Evolutionary conservation across 345 rosid genomes (phyloP), one percentile per base, ranked within the genome.

Genomic region (Populus alba): DNA sequence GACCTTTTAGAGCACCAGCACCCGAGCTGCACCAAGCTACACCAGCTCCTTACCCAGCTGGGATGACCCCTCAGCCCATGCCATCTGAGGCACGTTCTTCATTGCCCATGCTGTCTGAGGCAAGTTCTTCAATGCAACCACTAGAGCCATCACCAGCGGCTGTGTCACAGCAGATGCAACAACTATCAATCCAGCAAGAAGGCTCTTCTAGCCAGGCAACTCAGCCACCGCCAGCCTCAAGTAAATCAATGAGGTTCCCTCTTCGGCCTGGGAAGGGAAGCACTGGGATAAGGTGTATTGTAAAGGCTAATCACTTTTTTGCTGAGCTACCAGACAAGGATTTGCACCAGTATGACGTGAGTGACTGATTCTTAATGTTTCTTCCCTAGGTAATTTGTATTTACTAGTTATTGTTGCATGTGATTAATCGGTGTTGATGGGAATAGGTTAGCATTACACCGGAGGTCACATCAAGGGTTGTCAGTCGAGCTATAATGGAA

Each of bases 11-110:
- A 87, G 82, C 86, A 70, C 84, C 91, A 68, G 74, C 87, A 83
- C 97, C 97, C 95, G 98, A 97, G 92, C 98, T 90, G 97, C 94
- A 88, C 88, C 98, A 97, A 97, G 99, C 98, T 80, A 92, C 91
- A 80, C 89, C 77, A 79, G 88, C 89, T 83, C 71, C 89, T 82
- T 81, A 71, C 81, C 87, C 85, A 81, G 88, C 92, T 74, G 88
- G 74, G 84, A 86, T 88, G 87, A 85, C 87, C 41, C 75, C 89
- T 76, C 93, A 90, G 89, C 81, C 83, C n/a, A 62, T 75, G 70
- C 84, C 81, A 73, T 55, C 87, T 49, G 97, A 87, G 88, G 90
- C 86, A 57, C 80, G 92, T 81, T 86, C 97, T 49, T 87, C 92
- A 2, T 83, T 89, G 9, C 82, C 37, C 37, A 33, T 33, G 37